A percentile compares a stretch with the other conserved stretches of the same genome.
Evolutionary conservation across 306 rosid species (phyloP).

Genomic region (Casuarina glauca): DNA sequence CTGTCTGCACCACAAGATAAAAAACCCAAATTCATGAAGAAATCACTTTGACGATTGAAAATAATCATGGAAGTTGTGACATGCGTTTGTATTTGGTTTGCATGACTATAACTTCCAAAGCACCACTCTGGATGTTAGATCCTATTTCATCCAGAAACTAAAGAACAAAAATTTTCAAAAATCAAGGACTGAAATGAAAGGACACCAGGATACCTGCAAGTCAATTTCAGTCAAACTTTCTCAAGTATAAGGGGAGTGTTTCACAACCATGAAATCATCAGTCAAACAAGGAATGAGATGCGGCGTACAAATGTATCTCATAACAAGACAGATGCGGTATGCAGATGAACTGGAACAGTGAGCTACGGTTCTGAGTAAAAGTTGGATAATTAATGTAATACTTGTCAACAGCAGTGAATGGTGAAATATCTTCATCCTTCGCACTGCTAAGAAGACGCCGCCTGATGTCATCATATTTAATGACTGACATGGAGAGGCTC

Average conservation of each 20-base stretch:
- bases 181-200: not conserved
- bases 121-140: conserved; percentile 13
- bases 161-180: not conserved
- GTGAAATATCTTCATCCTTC: conserved; percentile 96
- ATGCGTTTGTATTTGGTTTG: conserved; percentile 5
- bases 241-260: not conserved
- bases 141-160: not conserved
- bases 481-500: conserved; percentile 87
- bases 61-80: not conserved
- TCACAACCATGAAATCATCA: not conserved
- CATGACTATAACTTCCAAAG: not conserved
- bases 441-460: conserved; percentile 66
- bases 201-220: not conserved
- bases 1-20: not conserved
- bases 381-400: conserved; percentile 32
- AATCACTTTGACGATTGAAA: not conserved
- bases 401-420: conserved; percentile 97
- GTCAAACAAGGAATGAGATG: conserved; percentile 6
- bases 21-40: conserved; percentile 1
- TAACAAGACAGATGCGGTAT: not conserved
- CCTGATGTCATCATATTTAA: conserved; percentile 79
- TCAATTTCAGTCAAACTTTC: not conserved
- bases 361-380: not conserved
- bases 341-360: not conserved
- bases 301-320: not conserved